Base-by-base conservation (phyloP, 352 stramenopile species). In the Discostella stelligera region DNA sequence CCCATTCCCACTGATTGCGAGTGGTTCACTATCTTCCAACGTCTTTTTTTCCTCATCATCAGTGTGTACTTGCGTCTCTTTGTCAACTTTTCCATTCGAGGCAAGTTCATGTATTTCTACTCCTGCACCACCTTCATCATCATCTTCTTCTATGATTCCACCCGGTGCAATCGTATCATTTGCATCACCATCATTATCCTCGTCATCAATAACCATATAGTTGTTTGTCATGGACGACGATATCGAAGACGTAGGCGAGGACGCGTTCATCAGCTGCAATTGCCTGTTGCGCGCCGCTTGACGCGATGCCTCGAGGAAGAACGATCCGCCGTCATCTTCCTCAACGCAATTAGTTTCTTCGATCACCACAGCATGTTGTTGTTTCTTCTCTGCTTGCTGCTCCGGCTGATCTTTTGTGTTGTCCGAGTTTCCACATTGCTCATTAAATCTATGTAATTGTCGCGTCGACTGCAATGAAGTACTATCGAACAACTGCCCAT, bases 221-320 rank as follows among this genome's bases (percentile, higher is more conserved):
- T 66, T 39, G 32, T 53, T 53, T 37, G 21, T 11, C 18, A 41
- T 20, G 6, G 64, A 55, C n/a, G 23, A 37, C n/a, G 23, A 37
- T 14, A 53, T 64, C 50, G 62, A 37, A 52, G 49, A 61, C 8
- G 62, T 25, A 14, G 64, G 16, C 32, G 37, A 50, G 1, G 64
- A 41, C n/a, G 41, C 64, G n/a, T 64, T 27, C 32, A 20, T 52
- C 64, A 72, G 4, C 23, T 53, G 37, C 37, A 64, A 14, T 20
- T 60, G 21, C 41, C 64, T 14, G 11, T 41, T 9, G 7, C 62
- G 50, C 20, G 64, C 18, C 21, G 64, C 64, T 55, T 63, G 50
- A 16, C 62, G 64, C 16, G 58, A 66, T 66, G 58, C 58, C 7
- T 30, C 21, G 13, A 66, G 37, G 21, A 66, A 66, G 58, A 66